Evolutionary conservation across 1,284 basidiomycete species (phyloP), one percentile per base, ranked within the genome.

Genomic region (Ustilago lituana): DNA sequence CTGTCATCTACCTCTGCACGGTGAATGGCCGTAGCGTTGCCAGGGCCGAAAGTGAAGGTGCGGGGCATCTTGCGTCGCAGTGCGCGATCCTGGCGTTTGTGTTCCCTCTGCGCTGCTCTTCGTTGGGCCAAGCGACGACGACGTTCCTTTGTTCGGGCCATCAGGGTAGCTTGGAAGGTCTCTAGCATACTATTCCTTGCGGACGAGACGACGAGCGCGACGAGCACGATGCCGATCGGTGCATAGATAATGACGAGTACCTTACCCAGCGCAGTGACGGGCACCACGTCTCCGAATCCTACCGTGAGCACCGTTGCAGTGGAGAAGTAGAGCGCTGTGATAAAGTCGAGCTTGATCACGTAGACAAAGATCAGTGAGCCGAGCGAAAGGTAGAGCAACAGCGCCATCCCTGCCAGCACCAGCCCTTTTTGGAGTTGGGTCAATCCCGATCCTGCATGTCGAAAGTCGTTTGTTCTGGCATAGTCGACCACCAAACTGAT

Each of bases 341-440:
- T 86, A 43, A 75, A 74, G 32, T 61, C 64, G 39, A 67, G 58
- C 36, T 39, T 23, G 36, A 75, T 50, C 26, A 74, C 41, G 38
- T 67, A 57, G 2, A 62, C 54, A 43, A 65, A 77, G 43, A 73
- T 49, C 24, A 76, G 80, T 29, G 57, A 53, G 10, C 77, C 79
- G n/a, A 83, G 40, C 22, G 89, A 90, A 52, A 93, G 85, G 80
- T 92, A 93, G 52, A 85, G 84, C 17, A 93, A 39, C 45, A 78
- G 39, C 2, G 57, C 62, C 74, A 77, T 76, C 46, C 90, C 88
- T 44, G 91, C 87, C 64, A 93, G 88, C 35, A 90, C 87, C 17
- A 94, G 85, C 0, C 89, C 81, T 17, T 91, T 87, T 76, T 94
- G 92, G 76, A 89, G 91, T 26, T 87, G 86, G 0, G 91, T 93